These are phyloP conservation scores for Mortierella sp. DNA, from an alignment of 371 early-diverging fungal species.

Conservation along the genomic window DNA sequence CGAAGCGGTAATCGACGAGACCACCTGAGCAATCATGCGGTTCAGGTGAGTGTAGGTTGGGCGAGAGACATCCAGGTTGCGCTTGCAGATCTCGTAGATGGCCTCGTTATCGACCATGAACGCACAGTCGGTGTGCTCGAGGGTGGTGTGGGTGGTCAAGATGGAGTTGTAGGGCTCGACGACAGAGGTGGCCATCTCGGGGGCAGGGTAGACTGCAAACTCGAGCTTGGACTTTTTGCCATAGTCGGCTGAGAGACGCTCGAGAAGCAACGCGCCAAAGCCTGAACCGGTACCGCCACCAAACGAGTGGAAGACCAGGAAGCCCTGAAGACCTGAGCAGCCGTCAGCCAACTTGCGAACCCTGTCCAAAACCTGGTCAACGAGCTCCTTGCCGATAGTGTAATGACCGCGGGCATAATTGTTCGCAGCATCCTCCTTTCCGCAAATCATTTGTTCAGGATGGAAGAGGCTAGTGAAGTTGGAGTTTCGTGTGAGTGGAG, in stretches of 20 bases:
- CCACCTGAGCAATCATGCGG: constrained; percentile 99
- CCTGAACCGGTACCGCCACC: constrained; percentile 99
- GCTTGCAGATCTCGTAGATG: constrained; percentile 99
- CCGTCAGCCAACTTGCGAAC: constrained; percentile 97
- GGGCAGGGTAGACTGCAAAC: constrained; percentile 99
- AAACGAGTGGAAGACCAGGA: constrained; percentile 98
- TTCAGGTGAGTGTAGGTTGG: constrained; percentile 99
- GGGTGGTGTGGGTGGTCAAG: constrained; percentile 98
- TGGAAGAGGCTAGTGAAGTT: constrained; percentile 83
- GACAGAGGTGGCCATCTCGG: constrained; percentile 97
- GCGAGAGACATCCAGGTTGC: constrained; percentile 97
- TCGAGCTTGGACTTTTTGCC: constrained; percentile 99
- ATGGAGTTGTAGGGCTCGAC: constrained; percentile 99
- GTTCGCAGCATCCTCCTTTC: constrained; percentile 99
- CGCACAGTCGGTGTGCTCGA: constrained; percentile 98
- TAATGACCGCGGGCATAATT: constrained; percentile 99
- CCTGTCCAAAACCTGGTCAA: constrained; percentile 96
- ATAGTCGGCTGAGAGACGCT: constrained; percentile 96
- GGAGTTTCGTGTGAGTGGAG: not conserved
- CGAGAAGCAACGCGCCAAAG: constrained; percentile 98
- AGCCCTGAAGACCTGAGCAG: constrained; percentile 97
- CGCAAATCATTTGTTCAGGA: constrained; percentile 98
- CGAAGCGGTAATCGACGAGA: constrained; percentile 99
- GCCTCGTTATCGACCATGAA: constrained; percentile 99
- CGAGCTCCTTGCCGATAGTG: constrained; percentile 98